phyloP scores from a whole-genome alignment of 805 yeast species.

The Spathaspora boniae region DNA sequence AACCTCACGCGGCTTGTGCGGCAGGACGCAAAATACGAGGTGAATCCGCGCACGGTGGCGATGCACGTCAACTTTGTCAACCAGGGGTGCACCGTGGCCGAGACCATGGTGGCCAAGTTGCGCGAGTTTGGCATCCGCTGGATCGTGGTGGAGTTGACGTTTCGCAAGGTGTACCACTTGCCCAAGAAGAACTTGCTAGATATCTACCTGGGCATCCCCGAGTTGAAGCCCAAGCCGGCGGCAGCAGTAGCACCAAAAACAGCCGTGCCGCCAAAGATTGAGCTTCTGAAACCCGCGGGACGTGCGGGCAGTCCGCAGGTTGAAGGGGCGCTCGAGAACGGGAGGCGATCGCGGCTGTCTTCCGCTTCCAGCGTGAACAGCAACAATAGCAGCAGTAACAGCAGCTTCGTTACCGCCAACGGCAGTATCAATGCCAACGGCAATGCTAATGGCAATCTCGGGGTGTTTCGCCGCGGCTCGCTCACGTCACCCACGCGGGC shows the following conservation, averaged over 20 bases:
- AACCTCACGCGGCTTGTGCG: constrained; percentile 45
- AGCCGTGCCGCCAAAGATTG: neutral
- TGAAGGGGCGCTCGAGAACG: constrained; percentile 8
- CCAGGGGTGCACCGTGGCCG: constrained; percentile 34
- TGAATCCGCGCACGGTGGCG: constrained; percentile 30
- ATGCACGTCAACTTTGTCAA: constrained; percentile 41
- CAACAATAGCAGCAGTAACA: constrained; percentile 13
- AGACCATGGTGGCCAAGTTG: constrained; percentile 26
- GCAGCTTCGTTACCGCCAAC: no score
- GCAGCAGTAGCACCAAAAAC: constrained; percentile 1
- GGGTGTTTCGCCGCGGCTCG: constrained; percentile 17
- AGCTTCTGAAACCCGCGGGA: constrained; percentile 12
- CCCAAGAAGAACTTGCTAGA: constrained; percentile 21
- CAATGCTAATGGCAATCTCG: constrained; percentile 7
- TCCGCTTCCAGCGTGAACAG: constrained; percentile 24
- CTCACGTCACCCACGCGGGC: constrained; percentile 14
- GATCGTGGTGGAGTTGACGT: constrained; percentile 40
- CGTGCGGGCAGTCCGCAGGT: neutral
- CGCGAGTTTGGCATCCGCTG: constrained; percentile 39
- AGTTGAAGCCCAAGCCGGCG: constrained; percentile 4
- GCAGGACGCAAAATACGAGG: constrained; percentile 32
- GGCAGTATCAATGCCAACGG: no score
- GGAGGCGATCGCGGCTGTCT: constrained; percentile 26
- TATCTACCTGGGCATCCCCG: constrained; percentile 9
- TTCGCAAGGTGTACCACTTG: constrained; percentile 34